Percentiles rank a stretch among this genome's conserved stretches.
These are phyloP conservation scores for Teratosphaeriaceae sp. DNA, from an alignment of 2,329 filamentous ascomycete species.

Conservation along the genomic window DNA sequence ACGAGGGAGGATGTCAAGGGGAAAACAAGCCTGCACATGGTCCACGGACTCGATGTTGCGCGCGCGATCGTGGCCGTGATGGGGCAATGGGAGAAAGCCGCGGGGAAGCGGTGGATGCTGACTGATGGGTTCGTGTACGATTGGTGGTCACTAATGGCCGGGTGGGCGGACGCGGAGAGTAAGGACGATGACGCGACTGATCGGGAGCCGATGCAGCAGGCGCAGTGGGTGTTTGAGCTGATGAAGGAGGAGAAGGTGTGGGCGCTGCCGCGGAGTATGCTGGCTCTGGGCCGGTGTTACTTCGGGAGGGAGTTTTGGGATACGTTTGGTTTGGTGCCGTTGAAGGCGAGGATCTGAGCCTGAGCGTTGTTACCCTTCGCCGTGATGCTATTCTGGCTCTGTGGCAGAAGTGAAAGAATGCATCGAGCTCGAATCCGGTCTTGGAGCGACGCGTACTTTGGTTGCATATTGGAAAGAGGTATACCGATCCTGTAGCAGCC, in stretches of 20 bases:
- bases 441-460: too few relatives aligned
- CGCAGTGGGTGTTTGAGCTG: conserved; percentile 58
- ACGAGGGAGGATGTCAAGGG: conserved; percentile 50
- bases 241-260: conserved; percentile 54
- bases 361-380: too few relatives aligned
- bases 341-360: conserved; percentile 29
- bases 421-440: too few relatives aligned
- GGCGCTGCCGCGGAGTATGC: conserved; percentile 51
- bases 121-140: conserved; percentile 61
- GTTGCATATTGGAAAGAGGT: too few relatives aligned
- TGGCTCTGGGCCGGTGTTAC: conserved; percentile 48
- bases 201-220: conserved; percentile 36
- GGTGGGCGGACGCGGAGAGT: conserved; percentile 40
- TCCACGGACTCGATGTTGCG: conserved; percentile 60
- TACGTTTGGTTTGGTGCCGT: conserved; percentile 41
- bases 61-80: conserved; percentile 49
- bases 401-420: too few relatives aligned
- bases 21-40: conserved; percentile 54
- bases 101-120: conserved; percentile 53
- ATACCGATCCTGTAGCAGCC: too few relatives aligned
- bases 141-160: conserved; percentile 56
- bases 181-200: conserved; percentile 28
- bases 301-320: conserved; percentile 59
- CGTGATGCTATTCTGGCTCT: too few relatives aligned
- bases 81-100: conserved; percentile 37